Base-by-base conservation (phyloP, 805 yeast species). In the Nakazawaea sp. region DNA sequence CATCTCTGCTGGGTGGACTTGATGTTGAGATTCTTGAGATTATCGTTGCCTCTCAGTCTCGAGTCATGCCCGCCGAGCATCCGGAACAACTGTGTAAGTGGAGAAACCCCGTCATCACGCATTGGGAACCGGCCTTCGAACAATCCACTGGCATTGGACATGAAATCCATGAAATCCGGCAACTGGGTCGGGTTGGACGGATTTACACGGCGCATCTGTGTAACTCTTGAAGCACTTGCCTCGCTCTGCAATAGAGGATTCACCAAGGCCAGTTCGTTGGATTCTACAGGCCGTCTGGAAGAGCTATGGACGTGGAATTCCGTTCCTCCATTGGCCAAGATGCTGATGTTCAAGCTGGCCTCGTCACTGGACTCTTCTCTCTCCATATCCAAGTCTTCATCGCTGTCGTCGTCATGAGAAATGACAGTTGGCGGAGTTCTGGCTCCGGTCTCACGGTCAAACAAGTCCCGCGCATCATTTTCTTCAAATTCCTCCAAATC, bases 1-100 rank as follows among this genome's bases (percentile, higher is more conserved):
- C 95, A 86, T 45, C 95, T 67, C 34, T 77, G 79, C 11, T 62
- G 56, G 0, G 92, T 78, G 1, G 83, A 70, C 20, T 32, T 43
- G 21, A 44, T 19, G 25, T 20, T 28, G 7, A 36, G 28, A 19
- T 36, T 36, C 25, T 20, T 40, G 28, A 35, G 30, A 20, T 40
- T 31, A 15, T 34, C 38, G 20, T 39, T 32, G 9, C 24, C 11
- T n/a, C 28, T 30, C 27, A 20, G 19, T 18, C 29, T 25, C 4
- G 35, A 16, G 17, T 33, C 37, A 7, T 26, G 28, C 15, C 38
- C 38, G 11, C 35, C 35, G n/a, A 33, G 19, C 32, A 39, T 33
- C 5, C 42, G 16, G 18, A 39, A 34, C 13, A 39, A 27, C 19
- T 39, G 37, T 9, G 34, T 10, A 24, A 38, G 8, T 6, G 33